Base-by-base conservation (phyloP, 2,329 filamentous ascomycete genomes). In the Aspergillus luchuensis region DNA sequence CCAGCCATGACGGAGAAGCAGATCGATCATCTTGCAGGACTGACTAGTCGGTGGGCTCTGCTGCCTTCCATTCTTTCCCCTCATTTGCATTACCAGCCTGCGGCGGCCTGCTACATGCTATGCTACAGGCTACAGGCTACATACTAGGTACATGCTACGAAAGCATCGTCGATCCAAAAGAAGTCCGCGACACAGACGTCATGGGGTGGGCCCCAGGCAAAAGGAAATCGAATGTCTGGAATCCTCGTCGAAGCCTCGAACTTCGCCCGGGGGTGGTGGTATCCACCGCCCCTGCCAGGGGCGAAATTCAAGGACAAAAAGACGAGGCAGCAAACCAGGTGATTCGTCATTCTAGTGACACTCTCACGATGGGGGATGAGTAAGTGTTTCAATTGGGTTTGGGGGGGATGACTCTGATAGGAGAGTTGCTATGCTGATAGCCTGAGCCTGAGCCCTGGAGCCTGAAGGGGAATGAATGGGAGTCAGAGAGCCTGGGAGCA, bases 301-400 rank as follows among this genome's bases (percentile, higher is more conserved):
- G 60, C 61, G 53, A 51, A 53, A 52, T 48, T 25, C 36, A 28
- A 19, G 57, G 53, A 30, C 25, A 23, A 57, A 52, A 63, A 67
- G 62, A 64, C 59, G 63, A 67, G 66, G 63, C 66, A 59, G 59
- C 63, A 63, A 68, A 67, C 65, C 59, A 54, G 66, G 62, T 57
- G 57, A 56, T 58, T 41, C 49, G 54, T 54, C 45, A 36, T 23
- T 25, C 15, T 25, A 30, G 13, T 47, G 41, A 36, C 33, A 36
- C 33, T 36, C 33, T 36, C 33, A 36, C 33, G 36, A 56, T 23
- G 17, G 28, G 28, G 33, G 36, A 51, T 51, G 21, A 51, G 21
- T 45, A 51, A 57, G 25, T 55, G 52, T 43, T 50, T 50, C 47
- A 50, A 50, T 30, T 50, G 47, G 23, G 47, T 28, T 30, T 49